A percentile compares a stretch with the other conserved stretches of the same genome.
These are phyloP conservation scores for Zygoascus meyerae DNA, from an alignment of 1,139 yeast species.

Conservation along the genomic window DNA sequence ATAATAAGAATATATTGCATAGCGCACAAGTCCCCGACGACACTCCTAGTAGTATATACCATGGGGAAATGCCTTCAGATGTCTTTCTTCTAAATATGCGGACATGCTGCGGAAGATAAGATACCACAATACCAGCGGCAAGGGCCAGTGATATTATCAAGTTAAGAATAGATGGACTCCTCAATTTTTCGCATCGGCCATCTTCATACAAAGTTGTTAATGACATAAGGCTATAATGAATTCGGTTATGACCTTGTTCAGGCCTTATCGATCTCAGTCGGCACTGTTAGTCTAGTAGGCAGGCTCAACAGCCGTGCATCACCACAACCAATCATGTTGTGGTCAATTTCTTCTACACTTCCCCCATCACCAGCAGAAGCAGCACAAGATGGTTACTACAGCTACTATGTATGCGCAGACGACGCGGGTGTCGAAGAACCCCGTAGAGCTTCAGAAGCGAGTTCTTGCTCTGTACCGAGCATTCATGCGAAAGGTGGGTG, in stretches of 20 bases:
- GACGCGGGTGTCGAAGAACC: conserved; percentile 60
- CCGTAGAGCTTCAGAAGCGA: conserved; percentile 56
- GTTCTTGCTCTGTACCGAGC: conserved; percentile 69
- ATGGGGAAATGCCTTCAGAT: conserved; percentile 76
- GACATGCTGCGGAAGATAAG: conserved; percentile 72
- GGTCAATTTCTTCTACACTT: neutral
- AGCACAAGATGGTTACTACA: conserved; percentile 7
- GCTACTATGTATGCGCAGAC: conserved; percentile 85
- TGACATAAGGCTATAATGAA: too few relatives aligned
- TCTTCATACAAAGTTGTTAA: neutral
- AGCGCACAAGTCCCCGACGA: conserved; percentile 66
- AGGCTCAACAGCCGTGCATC: conserved; percentile 3
- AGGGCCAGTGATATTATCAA: conserved; percentile 48
- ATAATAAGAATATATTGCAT: conserved; percentile 59
- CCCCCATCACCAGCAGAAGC: neutral
- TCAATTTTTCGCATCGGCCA: conserved; percentile 16
- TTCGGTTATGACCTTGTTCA: too few relatives aligned
- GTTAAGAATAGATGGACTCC: conserved; percentile 30
- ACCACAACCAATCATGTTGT: neutral
- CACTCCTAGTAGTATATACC: conserved; percentile 66
- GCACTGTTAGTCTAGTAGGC: too few relatives aligned
- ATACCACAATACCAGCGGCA: conserved; percentile 63
- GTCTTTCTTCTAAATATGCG: conserved; percentile 54
- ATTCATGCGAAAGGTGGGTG: conserved; percentile 49
- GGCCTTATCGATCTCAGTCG: too few relatives aligned